Conservation (phyloP, 495 filamentous ascomycete genomes). For the Hypoxylon crocopeplum region DNA sequence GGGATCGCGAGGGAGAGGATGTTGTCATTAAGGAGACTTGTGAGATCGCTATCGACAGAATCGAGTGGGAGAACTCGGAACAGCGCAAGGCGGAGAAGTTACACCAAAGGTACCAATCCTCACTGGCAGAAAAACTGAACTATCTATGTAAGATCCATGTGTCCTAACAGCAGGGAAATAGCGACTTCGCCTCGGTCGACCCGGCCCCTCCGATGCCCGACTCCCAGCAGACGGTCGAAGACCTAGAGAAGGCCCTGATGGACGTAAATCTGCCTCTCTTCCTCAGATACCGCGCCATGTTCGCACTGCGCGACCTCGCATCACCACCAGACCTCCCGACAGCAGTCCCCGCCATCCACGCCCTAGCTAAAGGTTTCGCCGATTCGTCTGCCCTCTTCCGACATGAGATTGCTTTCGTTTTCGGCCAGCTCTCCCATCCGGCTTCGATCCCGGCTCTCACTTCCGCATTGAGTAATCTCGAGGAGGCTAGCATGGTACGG, state of each 20-base stretch:
- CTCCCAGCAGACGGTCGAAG: slow-evolving; percentile 67
- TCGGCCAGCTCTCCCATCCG: slow-evolving; percentile 93
- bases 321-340: slow-evolving; percentile 91
- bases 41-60: slow-evolving; percentile 92
- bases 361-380: slow-evolving; percentile 83
- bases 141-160: slow-evolving; percentile 4
- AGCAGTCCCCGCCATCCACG: slow-evolving; percentile 79
- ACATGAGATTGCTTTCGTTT: slow-evolving; percentile 98
- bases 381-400: slow-evolving; percentile 94
- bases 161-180: slow-evolving; percentile 46
- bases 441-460: slow-evolving; percentile 92
- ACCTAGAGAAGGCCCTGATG: slow-evolving; percentile 76
- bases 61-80: slow-evolving; percentile 88
- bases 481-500: slow-evolving; percentile 93
- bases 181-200: slow-evolving; percentile 94
- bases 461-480: slow-evolving; percentile 73
- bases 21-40: slow-evolving; percentile 93
- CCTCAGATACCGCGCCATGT: slow-evolving; percentile 96
- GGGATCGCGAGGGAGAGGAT: slow-evolving; percentile 72
- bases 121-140: slow-evolving; percentile 1
- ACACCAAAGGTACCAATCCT: slow-evolving; percentile 69
- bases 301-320: slow-evolving; percentile 89
- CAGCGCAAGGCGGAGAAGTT: slow-evolving; percentile 74
- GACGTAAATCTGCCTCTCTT: slow-evolving; percentile 83
- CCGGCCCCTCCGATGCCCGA: slow-evolving; percentile 88